phyloP scores from a whole-genome alignment of 2,329 filamentous ascomycete genomes.

The Colletotrichum sp. region DNA sequence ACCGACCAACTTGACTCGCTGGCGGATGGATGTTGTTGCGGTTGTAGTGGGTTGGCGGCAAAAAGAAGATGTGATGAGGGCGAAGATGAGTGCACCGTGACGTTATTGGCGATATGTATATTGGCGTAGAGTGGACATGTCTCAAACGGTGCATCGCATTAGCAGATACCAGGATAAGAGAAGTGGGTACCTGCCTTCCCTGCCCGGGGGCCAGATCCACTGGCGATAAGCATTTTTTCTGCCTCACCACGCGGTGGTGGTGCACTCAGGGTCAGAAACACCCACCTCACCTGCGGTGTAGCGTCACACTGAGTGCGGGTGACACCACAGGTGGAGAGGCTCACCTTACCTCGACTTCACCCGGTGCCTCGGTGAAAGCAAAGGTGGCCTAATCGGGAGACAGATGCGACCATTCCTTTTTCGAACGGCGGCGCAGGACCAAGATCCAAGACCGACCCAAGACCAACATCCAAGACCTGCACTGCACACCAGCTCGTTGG shows the following conservation, averaged over 20 bases:
- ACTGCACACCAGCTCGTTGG: neutral
- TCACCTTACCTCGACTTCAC: neutral
- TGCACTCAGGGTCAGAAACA: neutral
- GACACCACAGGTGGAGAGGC: neutral
- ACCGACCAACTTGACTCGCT: neutral
- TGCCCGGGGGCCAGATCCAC: neutral
- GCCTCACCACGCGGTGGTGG: neutral
- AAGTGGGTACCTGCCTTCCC: neutral
- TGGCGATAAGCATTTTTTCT: neutral
- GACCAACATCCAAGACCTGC: neutral
- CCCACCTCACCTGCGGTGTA: neutral
- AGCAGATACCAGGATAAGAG: neutral
- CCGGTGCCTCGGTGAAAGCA: neutral
- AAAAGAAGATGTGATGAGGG: neutral
- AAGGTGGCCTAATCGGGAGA: slow-evolving; percentile 9
- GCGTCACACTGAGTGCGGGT: neutral
- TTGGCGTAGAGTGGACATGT: neutral
- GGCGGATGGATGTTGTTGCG: neutral
- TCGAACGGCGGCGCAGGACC: neutral
- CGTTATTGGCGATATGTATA: neutral
- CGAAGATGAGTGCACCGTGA: neutral
- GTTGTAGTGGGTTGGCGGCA: neutral
- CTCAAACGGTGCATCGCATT: neutral
- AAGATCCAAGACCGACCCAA: neutral
- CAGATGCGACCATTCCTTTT: slow-evolving; percentile 10